Conservation (phyloP, 2,329 filamentous ascomycete species). For the Aquanectria penicillioides region DNA sequence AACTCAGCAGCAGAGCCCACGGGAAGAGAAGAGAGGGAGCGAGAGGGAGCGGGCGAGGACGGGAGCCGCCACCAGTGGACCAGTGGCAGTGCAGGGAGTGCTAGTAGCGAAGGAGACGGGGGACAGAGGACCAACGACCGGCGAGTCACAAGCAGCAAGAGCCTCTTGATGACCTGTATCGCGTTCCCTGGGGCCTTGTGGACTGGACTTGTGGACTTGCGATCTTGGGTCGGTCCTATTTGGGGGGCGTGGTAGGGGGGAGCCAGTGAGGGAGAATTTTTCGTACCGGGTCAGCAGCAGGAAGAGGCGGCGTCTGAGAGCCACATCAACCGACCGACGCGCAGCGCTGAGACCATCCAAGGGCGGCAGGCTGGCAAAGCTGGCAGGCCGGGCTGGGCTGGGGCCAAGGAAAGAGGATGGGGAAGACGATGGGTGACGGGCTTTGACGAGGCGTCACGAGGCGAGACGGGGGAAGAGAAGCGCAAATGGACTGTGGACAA, state of each 20-base stretch:
- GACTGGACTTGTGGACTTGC: slow-evolving; percentile 5
- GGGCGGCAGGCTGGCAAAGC: no score
- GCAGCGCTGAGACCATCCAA: slow-evolving; percentile 39
- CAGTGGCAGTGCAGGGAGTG: slow-evolving; percentile 24
- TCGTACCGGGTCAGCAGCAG: slow-evolving; percentile 33
- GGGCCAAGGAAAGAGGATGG: slow-evolving; percentile 34
- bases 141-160: slow-evolving; percentile 14
- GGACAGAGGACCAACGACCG: slow-evolving; percentile 4
- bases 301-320: slow-evolving; percentile 16
- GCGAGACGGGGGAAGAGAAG: slow-evolving; percentile 19
- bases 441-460: slow-evolving; percentile 24
- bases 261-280: slow-evolving; percentile 47
- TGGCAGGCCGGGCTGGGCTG: slow-evolving; percentile 20
- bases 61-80: slow-evolving; percentile 21
- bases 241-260: slow-evolving; percentile 22
- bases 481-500: slow-evolving; percentile 22
- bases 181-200: neutral
- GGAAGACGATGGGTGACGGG: slow-evolving; percentile 27
- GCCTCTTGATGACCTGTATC: slow-evolving; percentile 3
- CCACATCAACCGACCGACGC: slow-evolving; percentile 32
- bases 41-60: slow-evolving; percentile 29
- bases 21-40: slow-evolving; percentile 24
- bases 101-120: slow-evolving; percentile 8
- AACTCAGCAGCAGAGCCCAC: slow-evolving; percentile 2
- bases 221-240: slow-evolving; percentile 13